A percentile compares a stretch with the other conserved stretches of the same genome.
Evolutionary conservation across 176 grass and related monocot species (phyloP).

Genomic region (Oryza longistaminata): DNA sequence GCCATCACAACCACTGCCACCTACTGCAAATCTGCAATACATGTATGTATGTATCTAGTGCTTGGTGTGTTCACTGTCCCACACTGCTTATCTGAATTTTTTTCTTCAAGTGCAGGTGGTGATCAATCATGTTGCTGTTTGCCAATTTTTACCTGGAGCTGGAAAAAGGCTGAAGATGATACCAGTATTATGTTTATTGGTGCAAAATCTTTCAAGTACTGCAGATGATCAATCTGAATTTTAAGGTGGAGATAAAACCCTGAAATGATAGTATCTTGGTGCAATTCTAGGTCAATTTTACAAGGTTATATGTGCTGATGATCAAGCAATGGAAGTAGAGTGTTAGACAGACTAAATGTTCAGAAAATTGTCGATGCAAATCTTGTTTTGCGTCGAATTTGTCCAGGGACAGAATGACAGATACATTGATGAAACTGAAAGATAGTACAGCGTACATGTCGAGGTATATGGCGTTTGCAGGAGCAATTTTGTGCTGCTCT

Average conservation of each 20-base stretch:
- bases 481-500: not conserved
- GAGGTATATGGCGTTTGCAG: not conserved
- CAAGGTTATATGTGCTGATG: not conserved
- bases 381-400: not conserved
- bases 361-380: not conserved
- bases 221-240: not conserved
- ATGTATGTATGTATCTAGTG: not conserved
- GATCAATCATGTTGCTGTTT: not conserved
- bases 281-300: not conserved
- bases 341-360: not conserved
- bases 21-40: not conserved
- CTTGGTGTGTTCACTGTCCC: not conserved
- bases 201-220: not conserved
- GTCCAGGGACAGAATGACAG: not conserved
- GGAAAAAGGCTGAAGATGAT: not conserved
- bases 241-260: not conserved
- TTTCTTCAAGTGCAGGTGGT: not conserved
- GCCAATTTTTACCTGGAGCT: not conserved
- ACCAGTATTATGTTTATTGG: not conserved
- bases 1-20: conserved; percentile 30
- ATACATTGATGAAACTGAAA: not conserved
- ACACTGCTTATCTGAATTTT: not conserved
- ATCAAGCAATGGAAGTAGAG: not conserved
- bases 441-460: not conserved
- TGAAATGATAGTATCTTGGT: not conserved